phyloP scores from a whole-genome alignment of 1,284 basidiomycete species.

The Trichosporon inkin region DNA sequence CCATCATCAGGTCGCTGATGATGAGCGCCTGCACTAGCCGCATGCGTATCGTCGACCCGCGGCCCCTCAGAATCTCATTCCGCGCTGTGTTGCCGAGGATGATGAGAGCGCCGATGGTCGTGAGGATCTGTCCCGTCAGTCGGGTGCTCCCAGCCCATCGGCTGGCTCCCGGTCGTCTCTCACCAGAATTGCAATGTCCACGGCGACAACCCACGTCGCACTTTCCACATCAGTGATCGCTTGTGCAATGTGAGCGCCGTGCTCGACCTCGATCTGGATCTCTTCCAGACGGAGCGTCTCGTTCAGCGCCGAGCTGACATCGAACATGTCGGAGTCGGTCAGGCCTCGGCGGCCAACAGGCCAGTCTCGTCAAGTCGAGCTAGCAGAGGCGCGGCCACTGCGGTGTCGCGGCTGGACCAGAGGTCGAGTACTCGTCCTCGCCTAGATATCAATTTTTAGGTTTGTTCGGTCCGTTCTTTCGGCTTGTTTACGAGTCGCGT shows the following conservation, averaged over 20 bases:
- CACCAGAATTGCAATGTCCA: slow-evolving; percentile 44
- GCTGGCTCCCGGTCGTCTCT: slow-evolving; percentile 6
- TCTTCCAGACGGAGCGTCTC: not conserved
- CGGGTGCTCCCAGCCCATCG: no score
- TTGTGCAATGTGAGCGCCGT: slow-evolving; percentile 15
- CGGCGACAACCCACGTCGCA: slow-evolving; percentile 39
- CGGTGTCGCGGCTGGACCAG: no score
- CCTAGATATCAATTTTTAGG: no score
- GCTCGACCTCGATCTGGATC: slow-evolving; percentile 5
- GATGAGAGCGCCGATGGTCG: slow-evolving; percentile 37
- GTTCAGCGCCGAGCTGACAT: not conserved
- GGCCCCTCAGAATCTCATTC: slow-evolving; percentile 34
- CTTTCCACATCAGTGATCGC: slow-evolving; percentile 22
- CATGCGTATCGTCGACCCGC: slow-evolving; percentile 45
- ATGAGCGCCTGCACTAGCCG: slow-evolving; percentile 47
- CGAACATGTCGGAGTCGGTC: not conserved
- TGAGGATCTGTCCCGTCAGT: slow-evolving; percentile 25
- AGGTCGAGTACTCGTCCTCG: no score
- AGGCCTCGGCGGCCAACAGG: not conserved
- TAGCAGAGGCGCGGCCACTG: no score
- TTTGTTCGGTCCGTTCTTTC: no score
- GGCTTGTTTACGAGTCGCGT: no score
- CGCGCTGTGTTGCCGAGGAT: slow-evolving; percentile 35
- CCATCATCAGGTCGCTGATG: slow-evolving; percentile 44
- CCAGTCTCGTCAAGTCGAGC: no score